phyloP scores from a whole-genome alignment of 306 rosid genomes.

The Cucurbita pepo region DNA sequence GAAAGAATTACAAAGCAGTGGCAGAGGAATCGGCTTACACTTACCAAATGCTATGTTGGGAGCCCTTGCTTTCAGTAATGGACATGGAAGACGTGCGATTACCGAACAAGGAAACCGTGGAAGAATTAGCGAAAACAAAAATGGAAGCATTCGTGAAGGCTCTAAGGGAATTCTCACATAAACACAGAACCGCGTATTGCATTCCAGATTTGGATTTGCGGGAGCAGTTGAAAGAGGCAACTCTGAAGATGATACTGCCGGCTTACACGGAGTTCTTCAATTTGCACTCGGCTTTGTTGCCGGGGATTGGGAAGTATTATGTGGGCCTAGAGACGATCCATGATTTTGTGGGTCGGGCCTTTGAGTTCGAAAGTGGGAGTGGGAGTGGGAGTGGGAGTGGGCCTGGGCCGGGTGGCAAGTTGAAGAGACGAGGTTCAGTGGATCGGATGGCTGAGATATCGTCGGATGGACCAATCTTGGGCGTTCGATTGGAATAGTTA shows the following conservation, averaged over 20 bases:
- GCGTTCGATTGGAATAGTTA: slow-evolving; percentile 9
- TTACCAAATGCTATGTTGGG: slow-evolving; percentile 73
- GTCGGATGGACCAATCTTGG: slow-evolving; percentile 16
- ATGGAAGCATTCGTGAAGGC: slow-evolving; percentile 44
- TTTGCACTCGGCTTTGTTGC: slow-evolving; percentile 24
- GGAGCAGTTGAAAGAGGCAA: slow-evolving; percentile 60
- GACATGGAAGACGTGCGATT: slow-evolving; percentile 28
- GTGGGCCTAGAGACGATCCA: slow-evolving; percentile 35
- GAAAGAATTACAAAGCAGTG: slow-evolving; percentile 30
- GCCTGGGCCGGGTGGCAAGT: slow-evolving; percentile 6
- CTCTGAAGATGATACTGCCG: slow-evolving; percentile 35
- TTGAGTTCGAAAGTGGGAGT: slow-evolving; percentile 14
- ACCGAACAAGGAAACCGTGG: slow-evolving; percentile 27
- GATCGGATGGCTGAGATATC: slow-evolving; percentile 26
- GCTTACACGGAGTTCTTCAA: slow-evolving; percentile 41
- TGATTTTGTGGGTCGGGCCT: slow-evolving; percentile 31
- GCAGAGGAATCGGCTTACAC: slow-evolving; percentile 70
- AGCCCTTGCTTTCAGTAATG: slow-evolving; percentile 28
- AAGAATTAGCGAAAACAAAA: slow-evolving; percentile 21
- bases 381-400: not conserved
- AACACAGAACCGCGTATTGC: slow-evolving; percentile 30
- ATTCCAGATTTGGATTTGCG: slow-evolving; percentile 56
- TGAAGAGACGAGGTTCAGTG: slow-evolving; percentile 19
- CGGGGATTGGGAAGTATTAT: slow-evolving; percentile 20
- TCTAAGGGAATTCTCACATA: slow-evolving; percentile 34